Conservation (phyloP, 306 rosid genomes). For the Dalbergia cultrata region DNA sequence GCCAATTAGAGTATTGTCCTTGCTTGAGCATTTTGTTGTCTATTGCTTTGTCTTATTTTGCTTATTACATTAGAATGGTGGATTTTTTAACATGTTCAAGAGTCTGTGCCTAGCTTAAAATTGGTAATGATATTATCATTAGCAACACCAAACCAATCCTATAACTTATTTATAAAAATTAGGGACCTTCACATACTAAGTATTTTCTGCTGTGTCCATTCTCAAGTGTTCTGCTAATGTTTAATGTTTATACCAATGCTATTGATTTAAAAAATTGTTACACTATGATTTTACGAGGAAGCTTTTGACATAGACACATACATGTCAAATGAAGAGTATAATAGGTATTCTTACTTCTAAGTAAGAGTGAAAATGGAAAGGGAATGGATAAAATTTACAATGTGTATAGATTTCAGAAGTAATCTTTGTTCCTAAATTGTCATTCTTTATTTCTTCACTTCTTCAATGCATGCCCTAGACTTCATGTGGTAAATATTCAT, state of each 20-base stretch:
- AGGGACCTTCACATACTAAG: neutral
- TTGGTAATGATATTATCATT: neutral
- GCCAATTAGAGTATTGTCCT: neutral
- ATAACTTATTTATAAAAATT: neutral
- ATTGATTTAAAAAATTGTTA: neutral
- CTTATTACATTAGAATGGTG: neutral
- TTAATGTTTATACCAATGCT: neutral
- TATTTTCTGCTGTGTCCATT: too few species aligned
- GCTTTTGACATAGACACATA: neutral
- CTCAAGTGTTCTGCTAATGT: neutral
- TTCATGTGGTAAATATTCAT: conserved; percentile 15
- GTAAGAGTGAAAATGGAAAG: conserved; percentile 21
- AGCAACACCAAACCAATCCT: neutral
- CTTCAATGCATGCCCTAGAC: conserved; percentile 4
- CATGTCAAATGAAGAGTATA: neutral
- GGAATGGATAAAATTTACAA: neutral
- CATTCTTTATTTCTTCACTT: conserved; percentile 1
- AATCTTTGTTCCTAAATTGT: conserved; percentile 17
- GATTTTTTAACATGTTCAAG: neutral
- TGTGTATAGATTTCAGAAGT: conserved; percentile 17
- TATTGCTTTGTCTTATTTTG: neutral
- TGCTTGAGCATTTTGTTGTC: neutral
- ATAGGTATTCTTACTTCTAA: neutral
- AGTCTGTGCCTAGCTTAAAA: neutral
- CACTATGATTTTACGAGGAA: neutral